Percentiles rank a stretch among this genome's conserved stretches.
These are phyloP conservation scores for Tricholoma matsutake DNA, from an alignment of 768 basidiomycete genomes.

Conservation along the genomic window DNA sequence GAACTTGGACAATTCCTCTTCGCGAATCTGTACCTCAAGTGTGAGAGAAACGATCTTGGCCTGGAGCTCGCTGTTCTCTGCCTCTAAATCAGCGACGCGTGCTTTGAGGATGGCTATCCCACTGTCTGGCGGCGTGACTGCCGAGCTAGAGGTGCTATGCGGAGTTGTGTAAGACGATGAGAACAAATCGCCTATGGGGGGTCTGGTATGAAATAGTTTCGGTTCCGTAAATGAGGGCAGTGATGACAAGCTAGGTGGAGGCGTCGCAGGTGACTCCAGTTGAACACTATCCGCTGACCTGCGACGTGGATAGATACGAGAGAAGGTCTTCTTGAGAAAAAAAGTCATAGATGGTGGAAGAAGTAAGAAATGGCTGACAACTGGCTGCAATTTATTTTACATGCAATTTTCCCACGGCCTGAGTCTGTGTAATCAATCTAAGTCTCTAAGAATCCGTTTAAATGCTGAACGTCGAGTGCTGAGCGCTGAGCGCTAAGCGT, in stretches of 20 bases:
- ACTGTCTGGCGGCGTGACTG: neutral
- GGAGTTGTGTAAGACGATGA: neutral
- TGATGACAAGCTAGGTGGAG: neutral
- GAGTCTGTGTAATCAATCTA: too few species aligned
- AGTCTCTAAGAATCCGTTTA: too few species aligned
- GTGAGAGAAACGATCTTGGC: conserved; percentile 21
- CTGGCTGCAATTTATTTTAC: neutral
- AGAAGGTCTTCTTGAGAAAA: conserved; percentile 13
- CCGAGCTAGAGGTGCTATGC: neutral
- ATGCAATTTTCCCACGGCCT: neutral
- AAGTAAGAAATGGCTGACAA: neutral
- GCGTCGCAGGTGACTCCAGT: neutral
- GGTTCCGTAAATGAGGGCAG: neutral
- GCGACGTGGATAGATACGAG: conserved; percentile 11
- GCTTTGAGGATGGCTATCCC: neutral
- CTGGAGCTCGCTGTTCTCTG: conserved; percentile 21
- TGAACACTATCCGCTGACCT: neutral
- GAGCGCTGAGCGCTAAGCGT: too few species aligned
- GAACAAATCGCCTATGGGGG: neutral
- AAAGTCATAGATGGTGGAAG: conserved; percentile 11
- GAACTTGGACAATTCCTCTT: conserved; percentile 25
- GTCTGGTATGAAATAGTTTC: neutral
- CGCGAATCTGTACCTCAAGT: conserved; percentile 19
- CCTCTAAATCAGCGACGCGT: conserved; percentile 22
- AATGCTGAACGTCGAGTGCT: too few species aligned